phyloP scores from a whole-genome alignment of 768 basidiomycete species.

The Lepiota subincarnata region DNA sequence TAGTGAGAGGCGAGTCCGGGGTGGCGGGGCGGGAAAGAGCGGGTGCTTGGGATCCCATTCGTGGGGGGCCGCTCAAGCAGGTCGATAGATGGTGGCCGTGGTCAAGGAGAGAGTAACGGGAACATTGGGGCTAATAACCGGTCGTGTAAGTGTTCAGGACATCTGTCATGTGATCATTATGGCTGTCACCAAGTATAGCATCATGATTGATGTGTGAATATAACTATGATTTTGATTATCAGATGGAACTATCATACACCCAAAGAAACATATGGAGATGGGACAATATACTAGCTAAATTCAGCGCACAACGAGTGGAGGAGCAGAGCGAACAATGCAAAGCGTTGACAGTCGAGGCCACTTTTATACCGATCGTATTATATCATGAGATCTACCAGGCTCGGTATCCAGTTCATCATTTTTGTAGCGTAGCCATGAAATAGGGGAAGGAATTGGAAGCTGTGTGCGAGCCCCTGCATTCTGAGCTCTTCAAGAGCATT shows the following conservation, averaged over 20 bases:
- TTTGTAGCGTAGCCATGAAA: constrained; percentile 51
- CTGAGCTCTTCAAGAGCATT: constrained; percentile 62
- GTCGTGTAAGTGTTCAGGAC: background rate
- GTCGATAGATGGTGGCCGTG: background rate
- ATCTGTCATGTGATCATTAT: constrained; percentile 10
- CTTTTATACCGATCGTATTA: constrained; percentile 7
- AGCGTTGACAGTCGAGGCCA: background rate
- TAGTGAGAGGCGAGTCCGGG: constrained; percentile 48
- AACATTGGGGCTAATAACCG: background rate
- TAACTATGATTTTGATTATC: constrained; percentile 5
- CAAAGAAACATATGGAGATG: constrained; percentile 2
- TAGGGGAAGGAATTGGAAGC: constrained; percentile 64
- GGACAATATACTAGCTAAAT: constrained; percentile 5
- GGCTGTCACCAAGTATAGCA: background rate
- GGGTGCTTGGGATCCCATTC: constrained; percentile 17
- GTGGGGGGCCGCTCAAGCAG: background rate
- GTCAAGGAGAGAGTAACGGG: background rate
- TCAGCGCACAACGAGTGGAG: constrained; percentile 3
- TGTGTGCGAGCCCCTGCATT: constrained; percentile 74
- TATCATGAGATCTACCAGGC: constrained; percentile 33
- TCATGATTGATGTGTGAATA: background rate
- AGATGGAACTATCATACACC: constrained; percentile 9
- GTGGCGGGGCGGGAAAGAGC: constrained; percentile 34
- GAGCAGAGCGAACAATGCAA: background rate
- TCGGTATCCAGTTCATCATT: constrained; percentile 75